These are phyloP conservation scores for Claviceps paspali DNA, from an alignment of 2,329 filamentous ascomycete genomes.

Conservation along the genomic window DNA sequence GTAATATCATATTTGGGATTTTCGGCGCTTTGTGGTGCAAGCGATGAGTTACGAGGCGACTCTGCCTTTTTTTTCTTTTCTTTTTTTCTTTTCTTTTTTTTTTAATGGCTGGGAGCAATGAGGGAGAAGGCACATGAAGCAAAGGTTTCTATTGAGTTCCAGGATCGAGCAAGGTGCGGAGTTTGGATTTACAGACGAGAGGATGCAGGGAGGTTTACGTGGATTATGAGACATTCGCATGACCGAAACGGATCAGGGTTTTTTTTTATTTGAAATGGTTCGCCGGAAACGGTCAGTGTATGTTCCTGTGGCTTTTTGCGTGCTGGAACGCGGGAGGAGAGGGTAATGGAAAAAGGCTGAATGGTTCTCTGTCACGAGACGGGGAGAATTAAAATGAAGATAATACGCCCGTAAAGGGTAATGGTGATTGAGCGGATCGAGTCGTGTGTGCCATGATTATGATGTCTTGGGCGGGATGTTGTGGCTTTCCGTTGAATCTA, in stretches of 20 bases:
- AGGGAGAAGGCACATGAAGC: background rate
- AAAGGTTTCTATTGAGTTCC: conserved; percentile 1
- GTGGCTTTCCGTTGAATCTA: no score
- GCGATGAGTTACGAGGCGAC: conserved; percentile 4
- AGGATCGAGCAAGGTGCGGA: conserved; percentile 6
- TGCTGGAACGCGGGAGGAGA: background rate
- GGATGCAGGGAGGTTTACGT: conserved; percentile 7
- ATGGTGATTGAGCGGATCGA: background rate
- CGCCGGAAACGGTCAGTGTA: no score
- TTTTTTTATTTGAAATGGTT: conserved; percentile 2
- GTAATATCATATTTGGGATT: conserved; percentile 14
- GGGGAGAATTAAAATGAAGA: background rate
- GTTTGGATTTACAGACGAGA: conserved; percentile 12
- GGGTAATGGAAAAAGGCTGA: background rate
- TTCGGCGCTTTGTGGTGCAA: conserved; percentile 5
- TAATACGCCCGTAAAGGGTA: background rate
- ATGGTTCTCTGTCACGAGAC: background rate
- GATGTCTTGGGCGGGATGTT: background rate
- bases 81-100: background rate
- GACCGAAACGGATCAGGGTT: background rate
- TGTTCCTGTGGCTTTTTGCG: no score
- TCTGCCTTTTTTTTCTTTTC: background rate
- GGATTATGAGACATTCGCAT: conserved; percentile 8
- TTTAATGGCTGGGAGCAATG: background rate
- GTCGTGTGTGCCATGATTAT: background rate